These are phyloP conservation scores for Cryptococcus sp. DNA, from an alignment of 1,284 basidiomycete genomes.

Conservation along the genomic window DNA sequence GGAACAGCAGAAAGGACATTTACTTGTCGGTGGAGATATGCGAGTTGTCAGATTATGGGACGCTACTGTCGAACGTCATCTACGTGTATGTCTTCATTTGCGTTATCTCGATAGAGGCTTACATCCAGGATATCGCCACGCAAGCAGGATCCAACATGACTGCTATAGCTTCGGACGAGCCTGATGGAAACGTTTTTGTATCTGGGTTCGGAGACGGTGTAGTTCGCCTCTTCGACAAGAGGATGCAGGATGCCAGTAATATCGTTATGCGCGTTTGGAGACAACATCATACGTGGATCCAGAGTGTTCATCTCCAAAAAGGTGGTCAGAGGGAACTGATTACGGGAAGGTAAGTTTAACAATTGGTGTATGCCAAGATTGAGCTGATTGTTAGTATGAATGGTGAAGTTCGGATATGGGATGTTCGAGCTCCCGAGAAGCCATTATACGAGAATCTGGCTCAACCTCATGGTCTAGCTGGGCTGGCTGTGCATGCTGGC, in stretches of 20 bases:
- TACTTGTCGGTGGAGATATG: constrained; percentile 88
- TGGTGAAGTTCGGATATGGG: constrained; percentile 90
- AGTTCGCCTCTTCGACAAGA: constrained; percentile 86
- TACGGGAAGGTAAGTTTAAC: constrained; percentile 66
- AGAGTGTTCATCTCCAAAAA: constrained; percentile 83
- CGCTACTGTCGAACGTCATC: constrained; percentile 80
- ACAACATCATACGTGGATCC: constrained; percentile 86
- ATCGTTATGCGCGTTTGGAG: constrained; percentile 70
- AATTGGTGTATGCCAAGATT: neutral
- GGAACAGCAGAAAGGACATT: constrained; percentile 81
- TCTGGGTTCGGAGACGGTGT: constrained; percentile 91
- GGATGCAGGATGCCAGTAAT: constrained; percentile 77
- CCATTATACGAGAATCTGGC: constrained; percentile 65
- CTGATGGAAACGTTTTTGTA: constrained; percentile 73
- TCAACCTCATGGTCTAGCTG: constrained; percentile 68
- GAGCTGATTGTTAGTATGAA: constrained; percentile 59
- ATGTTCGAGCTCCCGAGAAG: constrained; percentile 66
- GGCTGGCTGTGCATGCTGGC: constrained; percentile 82
- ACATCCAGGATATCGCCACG: constrained; percentile 59
- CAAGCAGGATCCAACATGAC: constrained; percentile 87
- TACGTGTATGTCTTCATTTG: constrained; percentile 58
- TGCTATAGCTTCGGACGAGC: constrained; percentile 69
- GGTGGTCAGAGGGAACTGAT: constrained; percentile 69
- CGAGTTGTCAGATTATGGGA: constrained; percentile 91
- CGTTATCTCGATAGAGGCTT: neutral